Base-by-base conservation (phyloP, 2,329 filamentous ascomycete species). In the Arthroderma uncinatum region DNA sequence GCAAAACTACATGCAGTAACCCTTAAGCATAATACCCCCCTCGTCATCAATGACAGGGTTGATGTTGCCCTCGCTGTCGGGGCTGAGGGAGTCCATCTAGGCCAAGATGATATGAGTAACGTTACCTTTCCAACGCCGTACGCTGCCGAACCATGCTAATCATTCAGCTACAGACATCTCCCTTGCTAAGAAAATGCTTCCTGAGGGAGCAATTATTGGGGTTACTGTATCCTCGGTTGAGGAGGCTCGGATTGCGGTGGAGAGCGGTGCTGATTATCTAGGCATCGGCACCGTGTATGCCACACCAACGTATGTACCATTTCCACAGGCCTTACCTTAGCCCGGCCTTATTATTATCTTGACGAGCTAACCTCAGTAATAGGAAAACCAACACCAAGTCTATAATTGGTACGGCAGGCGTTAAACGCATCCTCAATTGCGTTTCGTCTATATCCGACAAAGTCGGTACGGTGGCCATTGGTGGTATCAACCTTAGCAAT, bases 71-170 rank as follows among this genome's bases (percentile, higher is more conserved):
- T 89, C 16, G 90, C 89, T 12, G 81, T 91, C 44, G 87, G 84
- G 10, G 93, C 88, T 58, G 92, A 96, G 74, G 93, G 93, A 48
- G 89, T 95, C 7, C 93, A 97, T 70, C 81, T 97, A 53, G 93
- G 93, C 5, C 92, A 97, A 74, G 91, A 96, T 79, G 92, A 97
- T 70, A 85, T 95, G 77, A 78, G 85, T 87, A 71, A 78, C 71
- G 2, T 21, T 25, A 40, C 21, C 5, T n/a, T 3, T n/a, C 53
- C 4, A 37, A 55, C 40, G 16, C 21, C 19, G 40, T 28, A 19
- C 12, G 16, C 30, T n/a, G 39, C 30, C 16, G 52, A 1, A 2
- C 25, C 39, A 19, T 42, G 39, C 58, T 39, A 58, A 44, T 53
- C 21, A 37, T 14, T 53, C 36, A 33, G 61, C 55, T 36, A 25